Conservation (phyloP, 2,329 filamentous ascomycete genomes). For the Trichoderma sp. region DNA sequence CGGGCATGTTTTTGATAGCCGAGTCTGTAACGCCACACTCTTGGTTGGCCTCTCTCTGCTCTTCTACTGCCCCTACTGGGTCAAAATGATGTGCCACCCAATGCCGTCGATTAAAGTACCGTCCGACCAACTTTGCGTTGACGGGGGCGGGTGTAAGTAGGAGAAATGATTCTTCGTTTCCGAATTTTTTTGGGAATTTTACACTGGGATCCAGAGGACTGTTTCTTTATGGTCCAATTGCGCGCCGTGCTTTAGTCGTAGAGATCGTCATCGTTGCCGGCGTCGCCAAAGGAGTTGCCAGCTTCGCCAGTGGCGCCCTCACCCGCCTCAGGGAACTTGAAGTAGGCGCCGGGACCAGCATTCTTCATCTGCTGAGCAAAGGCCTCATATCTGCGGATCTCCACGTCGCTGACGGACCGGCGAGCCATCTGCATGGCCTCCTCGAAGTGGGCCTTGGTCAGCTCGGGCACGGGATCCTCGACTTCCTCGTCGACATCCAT, state of each 20-base stretch:
- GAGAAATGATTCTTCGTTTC: constrained; percentile 35
- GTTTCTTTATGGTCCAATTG: neutral
- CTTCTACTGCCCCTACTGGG: constrained; percentile 37
- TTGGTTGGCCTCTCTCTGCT: constrained; percentile 1
- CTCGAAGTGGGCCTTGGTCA: constrained; percentile 96
- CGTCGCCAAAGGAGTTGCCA: constrained; percentile 73
- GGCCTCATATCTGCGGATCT: constrained; percentile 97
- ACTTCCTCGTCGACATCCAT: constrained; percentile 70
- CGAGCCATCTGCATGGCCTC: constrained; percentile 96
- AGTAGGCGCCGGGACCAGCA: constrained; percentile 90
- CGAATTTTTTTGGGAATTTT: constrained; percentile 28
- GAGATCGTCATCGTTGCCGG: constrained; percentile 92
- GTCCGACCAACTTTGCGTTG: constrained; percentile 29
- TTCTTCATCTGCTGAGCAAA: constrained; percentile 99
- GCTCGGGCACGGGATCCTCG: constrained; percentile 92
- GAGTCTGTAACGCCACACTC: constrained; percentile 26
- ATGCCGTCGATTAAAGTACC: constrained; percentile 34
- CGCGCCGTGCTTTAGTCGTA: constrained; percentile 75
- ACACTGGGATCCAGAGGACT: constrained; percentile 43
- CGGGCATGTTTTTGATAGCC: constrained; percentile 20
- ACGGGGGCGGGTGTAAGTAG: constrained; percentile 42
- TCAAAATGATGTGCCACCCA: constrained; percentile 36
- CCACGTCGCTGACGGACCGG: constrained; percentile 91
- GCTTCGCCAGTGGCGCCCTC: constrained; percentile 66
- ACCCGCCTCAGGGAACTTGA: constrained; percentile 83